A percentile compares a stretch with the other conserved stretches of the same genome.
Evolutionary conservation across 345 rosid genomes (phyloP).

Genomic region (Fremontodendron californicum): DNA sequence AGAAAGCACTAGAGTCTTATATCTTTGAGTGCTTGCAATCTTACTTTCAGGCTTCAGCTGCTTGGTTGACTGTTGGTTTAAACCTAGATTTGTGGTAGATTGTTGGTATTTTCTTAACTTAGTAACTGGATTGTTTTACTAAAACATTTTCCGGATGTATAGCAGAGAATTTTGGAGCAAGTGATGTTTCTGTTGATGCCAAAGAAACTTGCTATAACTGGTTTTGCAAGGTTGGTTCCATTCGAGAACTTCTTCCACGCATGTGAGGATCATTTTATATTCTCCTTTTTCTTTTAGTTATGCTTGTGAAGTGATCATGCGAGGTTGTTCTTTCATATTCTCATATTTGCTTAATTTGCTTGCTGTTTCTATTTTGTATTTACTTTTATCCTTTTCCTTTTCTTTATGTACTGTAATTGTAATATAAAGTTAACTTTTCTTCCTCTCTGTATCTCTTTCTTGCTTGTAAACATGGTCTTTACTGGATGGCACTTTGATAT

Average conservation of each 20-base stretch:
- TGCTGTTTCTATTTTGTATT: background rate
- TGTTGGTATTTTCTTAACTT: background rate
- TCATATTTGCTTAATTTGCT: background rate
- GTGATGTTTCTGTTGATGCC: slow-evolving; percentile 60
- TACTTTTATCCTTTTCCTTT: background rate
- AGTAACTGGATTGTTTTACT: background rate
- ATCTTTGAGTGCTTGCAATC: background rate
- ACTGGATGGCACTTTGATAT: slow-evolving; percentile 6
- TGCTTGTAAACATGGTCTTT: slow-evolving; percentile 7
- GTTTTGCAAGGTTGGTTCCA: slow-evolving; percentile 82
- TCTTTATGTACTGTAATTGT: background rate
- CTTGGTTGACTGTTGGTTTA: slow-evolving; percentile 1
- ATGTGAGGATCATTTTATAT: slow-evolving; percentile 46
- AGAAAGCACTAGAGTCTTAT: background rate
- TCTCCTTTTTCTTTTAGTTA: background rate
- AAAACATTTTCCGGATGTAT: slow-evolving; percentile 21
- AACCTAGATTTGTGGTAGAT: background rate
- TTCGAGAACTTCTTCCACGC: slow-evolving; percentile 89
- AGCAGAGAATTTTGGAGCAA: slow-evolving; percentile 67
- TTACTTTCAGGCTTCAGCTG: background rate
- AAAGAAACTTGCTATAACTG: slow-evolving; percentile 93
- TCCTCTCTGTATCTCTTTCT: slow-evolving; percentile 2
- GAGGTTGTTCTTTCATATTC: background rate
- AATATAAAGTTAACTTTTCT: slow-evolving; percentile 5
- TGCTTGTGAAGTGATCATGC: background rate